Base-by-base conservation (phyloP, 1,139 yeast genomes). In the Taphrina betulina region DNA sequence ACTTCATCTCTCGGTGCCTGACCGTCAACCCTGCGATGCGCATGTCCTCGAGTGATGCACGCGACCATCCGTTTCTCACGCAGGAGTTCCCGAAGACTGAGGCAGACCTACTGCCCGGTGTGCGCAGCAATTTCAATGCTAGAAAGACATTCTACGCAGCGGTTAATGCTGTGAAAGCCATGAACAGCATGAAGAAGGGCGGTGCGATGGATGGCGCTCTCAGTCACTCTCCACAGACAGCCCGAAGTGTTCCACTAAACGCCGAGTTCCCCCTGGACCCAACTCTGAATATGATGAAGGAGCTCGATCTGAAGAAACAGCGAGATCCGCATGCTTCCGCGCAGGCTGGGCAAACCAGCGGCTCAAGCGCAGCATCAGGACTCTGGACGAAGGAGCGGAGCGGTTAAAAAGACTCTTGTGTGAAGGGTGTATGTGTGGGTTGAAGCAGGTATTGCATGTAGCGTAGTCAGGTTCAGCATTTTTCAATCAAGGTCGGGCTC, bases 1-100 rank as follows among this genome's bases (percentile, higher is more conserved):
- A 79, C 60, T 83, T 85, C 63, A 73, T 85, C 23, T 64, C 70
- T n/a, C 64, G 68, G 29, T 85, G 92, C 65, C 78, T 85, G 60
- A 67, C 64, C 5, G 66, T 75, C 3, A 78, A 81, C 61, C 74
- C 78, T 0, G 60, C 60, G 0, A 65, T 72, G 55, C 72, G 92
- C 54, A 72, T 78, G 22, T 72, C 79, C 0, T 78, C 82, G 0
- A 67, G 65, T 1, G 74, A 77, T 38, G 74, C 81, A 31, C 65
- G 75, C 53, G 58, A 65, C 1, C 87, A 82, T 66, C 78, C 80
- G 2, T 81, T 80, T 62, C 62, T 78, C 55, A 50, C 48, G 33
- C 45, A 45, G 38, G 60, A 33, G 52, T 57, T 58, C 57, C 61
- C 54, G 58, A 62, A 31, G 56, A 48, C 22, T 22, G 60, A 58